Base-by-base conservation (phyloP, 192 early-diverging fungal genomes). In the Umbelopsis sp. region DNA sequence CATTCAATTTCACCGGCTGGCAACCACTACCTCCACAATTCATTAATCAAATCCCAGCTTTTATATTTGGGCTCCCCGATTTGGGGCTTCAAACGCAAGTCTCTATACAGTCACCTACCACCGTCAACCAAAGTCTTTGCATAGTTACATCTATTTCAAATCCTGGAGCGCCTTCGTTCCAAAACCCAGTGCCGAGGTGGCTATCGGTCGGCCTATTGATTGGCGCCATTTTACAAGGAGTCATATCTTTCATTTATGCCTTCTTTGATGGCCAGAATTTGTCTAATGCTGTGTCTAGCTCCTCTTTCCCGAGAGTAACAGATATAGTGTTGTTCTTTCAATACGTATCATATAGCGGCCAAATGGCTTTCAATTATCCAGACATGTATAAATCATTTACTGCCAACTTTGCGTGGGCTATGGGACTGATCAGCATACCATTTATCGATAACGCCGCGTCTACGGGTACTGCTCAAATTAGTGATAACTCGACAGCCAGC, bases 351-450 rank as follows among this genome's bases (percentile, higher is more conserved):
- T 69, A 49, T 37, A 51, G n/a, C 4, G 67, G 46, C 0, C 67
- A 69, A 23, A 44, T 69, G 49, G 22, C 35, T 15, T 52, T 69
- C 7, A 52, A 25, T 23, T 69, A 69, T n/a, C 67, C 67, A 6
- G 47, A 69, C 13, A 18, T 69, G 16, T 69, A 69, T 25, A 27
- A 47, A 12, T 35, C 67, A 7, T 69, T 69, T 13, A 52, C 46
- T 13, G 41, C 21, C 13, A 69, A 69, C 25, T 69, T 69, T 69
- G 67, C 41, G 4, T 69, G 67, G 67, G 37, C 67, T n/a, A 49
- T 69, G 46, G 67, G 67, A 23, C 9, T 69, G 8, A 49, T 69
- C 13, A 30, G 3, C 27, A 27, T 52, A 21, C 67, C 67, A 20
- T 47, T 41, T 18, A 51, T 69, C 67, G 49, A 49, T 8, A 41